Conservation (phyloP, 345 rosid genomes). For the Hibiscus tridactylites region DNA sequence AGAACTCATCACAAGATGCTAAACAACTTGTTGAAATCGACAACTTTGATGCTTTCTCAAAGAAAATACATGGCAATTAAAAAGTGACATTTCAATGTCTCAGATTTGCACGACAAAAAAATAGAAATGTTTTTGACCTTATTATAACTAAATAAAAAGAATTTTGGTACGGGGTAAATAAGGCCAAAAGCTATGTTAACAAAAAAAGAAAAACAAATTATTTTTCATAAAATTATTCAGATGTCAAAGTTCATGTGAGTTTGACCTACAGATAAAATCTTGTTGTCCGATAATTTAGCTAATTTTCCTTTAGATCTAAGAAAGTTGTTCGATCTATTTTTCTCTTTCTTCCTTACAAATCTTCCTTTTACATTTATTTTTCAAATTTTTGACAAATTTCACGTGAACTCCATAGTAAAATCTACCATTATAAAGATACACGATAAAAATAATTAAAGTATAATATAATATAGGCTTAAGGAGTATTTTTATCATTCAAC, state of each 20-base stretch:
- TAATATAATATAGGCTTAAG: too few relatives aligned
- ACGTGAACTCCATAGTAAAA: not conserved
- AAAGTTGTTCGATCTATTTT: not conserved
- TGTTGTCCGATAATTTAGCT: not conserved
- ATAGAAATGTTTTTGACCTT: not conserved
- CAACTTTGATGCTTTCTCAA: not conserved
- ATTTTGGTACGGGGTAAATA: not conserved
- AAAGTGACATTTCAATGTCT: not conserved
- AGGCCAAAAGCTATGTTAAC: not conserved
- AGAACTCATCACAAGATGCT: not conserved
- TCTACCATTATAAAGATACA: not conserved
- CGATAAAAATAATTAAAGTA: not conserved
- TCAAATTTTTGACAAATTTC: not conserved
- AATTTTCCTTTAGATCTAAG: not conserved
- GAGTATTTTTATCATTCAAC: too few relatives aligned
- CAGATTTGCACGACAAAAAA: not conserved
- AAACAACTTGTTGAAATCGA: not conserved
- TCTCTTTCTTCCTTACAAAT: not conserved
- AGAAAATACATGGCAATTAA: not conserved
- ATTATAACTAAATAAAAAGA: not conserved
- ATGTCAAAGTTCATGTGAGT: not conserved
- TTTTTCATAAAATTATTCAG: not conserved
- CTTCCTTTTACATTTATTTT: not conserved
- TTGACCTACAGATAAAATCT: not conserved
- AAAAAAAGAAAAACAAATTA: not conserved